Conservation (phyloP, 1,139 yeast genomes). For the Debaryomycetaceae sp. region DNA sequence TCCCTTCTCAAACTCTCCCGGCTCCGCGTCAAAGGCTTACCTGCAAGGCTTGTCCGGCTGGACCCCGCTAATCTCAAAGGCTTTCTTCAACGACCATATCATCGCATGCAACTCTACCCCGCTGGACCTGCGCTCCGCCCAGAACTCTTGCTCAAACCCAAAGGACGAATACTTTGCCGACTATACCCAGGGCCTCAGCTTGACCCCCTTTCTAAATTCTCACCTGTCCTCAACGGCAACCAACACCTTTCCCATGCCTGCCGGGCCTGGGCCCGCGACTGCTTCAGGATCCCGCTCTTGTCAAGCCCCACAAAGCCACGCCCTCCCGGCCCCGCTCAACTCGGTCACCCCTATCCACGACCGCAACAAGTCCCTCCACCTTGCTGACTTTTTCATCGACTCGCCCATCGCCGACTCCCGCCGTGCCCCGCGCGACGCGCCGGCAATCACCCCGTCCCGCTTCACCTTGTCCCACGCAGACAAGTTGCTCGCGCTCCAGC, state of each 20-base stretch:
- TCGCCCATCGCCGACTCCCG: constrained; percentile 19
- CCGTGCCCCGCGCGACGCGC: constrained; percentile 5
- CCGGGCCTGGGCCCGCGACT: too few species aligned
- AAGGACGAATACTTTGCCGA: constrained; percentile 11
- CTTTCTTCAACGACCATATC: constrained; percentile 26
- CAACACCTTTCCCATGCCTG: constrained; percentile 7
- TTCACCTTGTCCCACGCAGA: constrained; percentile 18
- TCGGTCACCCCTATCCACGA: constrained; percentile 36
- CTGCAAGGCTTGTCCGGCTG: constrained; percentile 23
- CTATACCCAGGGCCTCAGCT: constrained; percentile 28
- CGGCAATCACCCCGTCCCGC: constrained; percentile 29
- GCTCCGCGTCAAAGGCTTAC: constrained; percentile 17
- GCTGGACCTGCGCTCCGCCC: constrained; percentile 4
- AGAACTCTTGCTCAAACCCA: constrained; percentile 5
- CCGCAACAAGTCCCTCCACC: constrained; percentile 32
- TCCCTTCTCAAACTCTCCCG: constrained; percentile 10
- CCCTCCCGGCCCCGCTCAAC: constrained; percentile 11
- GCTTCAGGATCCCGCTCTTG: too few species aligned
- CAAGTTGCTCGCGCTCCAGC: too few species aligned
- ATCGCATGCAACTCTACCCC: constrained; percentile 30
- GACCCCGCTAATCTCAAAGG: constrained; percentile 35
- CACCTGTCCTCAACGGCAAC: constrained; percentile 8
- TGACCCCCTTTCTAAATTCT: constrained; percentile 34
- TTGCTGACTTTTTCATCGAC: constrained; percentile 36
- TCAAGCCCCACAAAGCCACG: too few species aligned